Evolutionary conservation across 1,284 basidiomycete genomes (phyloP), one percentile per base, ranked within the genome.

Genomic region (Bondarzewia mesenterica): DNA sequence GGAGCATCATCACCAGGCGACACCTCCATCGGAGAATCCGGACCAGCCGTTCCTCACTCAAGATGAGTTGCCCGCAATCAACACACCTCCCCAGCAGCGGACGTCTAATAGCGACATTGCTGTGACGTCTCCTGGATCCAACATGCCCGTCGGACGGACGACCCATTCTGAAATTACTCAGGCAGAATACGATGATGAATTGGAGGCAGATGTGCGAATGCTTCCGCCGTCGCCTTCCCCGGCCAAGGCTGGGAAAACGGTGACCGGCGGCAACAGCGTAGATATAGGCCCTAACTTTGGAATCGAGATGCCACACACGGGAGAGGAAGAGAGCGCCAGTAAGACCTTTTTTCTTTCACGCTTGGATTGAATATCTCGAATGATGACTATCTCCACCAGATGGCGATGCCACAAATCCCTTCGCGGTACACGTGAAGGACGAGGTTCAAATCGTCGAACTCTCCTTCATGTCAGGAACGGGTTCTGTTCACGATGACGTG

Each of bases 201-300:
- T 68, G 3, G 72, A 74, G 10, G 65, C 65, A 27, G 73, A 77
- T 53, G 65, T 77, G 7, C 62, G 63, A 16, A 71, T 73, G 65
- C 65, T 83, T 10, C 80, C 82, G n/a, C 72, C 71, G 0, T 82
- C 78, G 25, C 80, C 83, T 0, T 82, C 80, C 2, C 80, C 79
- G 1, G 66, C 72, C 47, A 82, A 78, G 55, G 49, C 52, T 6
- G 52, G 51, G 6, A 54, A 47, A 6, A 42, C 50, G 7, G 20
- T 49, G 1, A 45, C 46, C 8, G 35, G 40, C 23, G 45, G 42
- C 5, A 51, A 46, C 12, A 41, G 47, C 12, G 63, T 62, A 45
- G 65, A 62, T 14, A 59, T 74, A 18, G 60, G 80, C 40, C 77
- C 77, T 0, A 68, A 67, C 35, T 49, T 74, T 18, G 56, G 57